A percentile compares a stretch with the other conserved stretches of the same genome.
Evolutionary conservation across 306 rosid species (phyloP).

Genomic region (Glycine latifolia): DNA sequence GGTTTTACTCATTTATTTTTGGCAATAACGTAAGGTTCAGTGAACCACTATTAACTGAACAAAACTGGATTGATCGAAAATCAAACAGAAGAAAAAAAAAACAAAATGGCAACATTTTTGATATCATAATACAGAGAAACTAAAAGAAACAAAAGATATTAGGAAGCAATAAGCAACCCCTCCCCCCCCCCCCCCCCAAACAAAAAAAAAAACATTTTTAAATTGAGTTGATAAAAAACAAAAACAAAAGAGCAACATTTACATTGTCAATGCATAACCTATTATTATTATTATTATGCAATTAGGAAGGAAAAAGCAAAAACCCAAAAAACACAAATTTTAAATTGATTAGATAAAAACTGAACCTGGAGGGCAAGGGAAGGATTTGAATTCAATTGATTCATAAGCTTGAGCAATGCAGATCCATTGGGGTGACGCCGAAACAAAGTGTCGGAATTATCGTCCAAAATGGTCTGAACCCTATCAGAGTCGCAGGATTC

Average conservation of each 20-base stretch:
- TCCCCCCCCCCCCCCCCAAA: no score
- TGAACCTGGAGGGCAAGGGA: slow-evolving; percentile 60
- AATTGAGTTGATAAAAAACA: not conserved
- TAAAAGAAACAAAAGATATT: not conserved
- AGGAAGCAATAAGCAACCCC: not conserved
- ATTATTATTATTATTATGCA: no score
- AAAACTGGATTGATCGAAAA: not conserved
- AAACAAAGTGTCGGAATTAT: slow-evolving; percentile 45
- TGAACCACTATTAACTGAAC: not conserved
- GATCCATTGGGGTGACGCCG: slow-evolving; percentile 33
- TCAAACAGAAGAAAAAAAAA: not conserved
- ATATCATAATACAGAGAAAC: not conserved
- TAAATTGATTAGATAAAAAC: no score
- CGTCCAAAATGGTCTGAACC: slow-evolving; percentile 38
- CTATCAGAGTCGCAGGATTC: slow-evolving; percentile 28
- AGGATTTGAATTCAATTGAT: slow-evolving; percentile 62
- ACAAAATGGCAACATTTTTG: not conserved
- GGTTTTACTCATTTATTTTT: not conserved
- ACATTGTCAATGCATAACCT: no score
- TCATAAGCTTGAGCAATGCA: slow-evolving; percentile 56
- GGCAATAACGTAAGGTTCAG: not conserved
- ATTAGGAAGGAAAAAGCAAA: no score
- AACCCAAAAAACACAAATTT: no score
- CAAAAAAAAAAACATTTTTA: no score
- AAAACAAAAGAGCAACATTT: no score